These are phyloP conservation scores for Calycina herbarum DNA, from an alignment of 2,329 filamentous ascomycete genomes.

Conservation along the genomic window DNA sequence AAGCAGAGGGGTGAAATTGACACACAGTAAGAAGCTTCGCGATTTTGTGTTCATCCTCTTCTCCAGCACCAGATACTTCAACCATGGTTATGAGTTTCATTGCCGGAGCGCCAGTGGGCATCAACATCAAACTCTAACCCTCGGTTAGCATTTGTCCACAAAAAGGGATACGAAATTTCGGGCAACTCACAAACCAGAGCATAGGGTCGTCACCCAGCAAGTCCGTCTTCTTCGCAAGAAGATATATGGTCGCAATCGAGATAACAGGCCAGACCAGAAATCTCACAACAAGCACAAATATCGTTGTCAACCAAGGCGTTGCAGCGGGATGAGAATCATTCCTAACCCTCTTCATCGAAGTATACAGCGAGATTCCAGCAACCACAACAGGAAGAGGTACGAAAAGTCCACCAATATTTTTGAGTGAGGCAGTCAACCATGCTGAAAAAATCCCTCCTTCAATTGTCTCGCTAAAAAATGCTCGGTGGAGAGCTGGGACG, in stretches of 20 bases:
- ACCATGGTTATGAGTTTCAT: conserved; percentile 50
- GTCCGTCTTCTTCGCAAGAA: conserved; percentile 51
- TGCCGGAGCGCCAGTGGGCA: conserved; percentile 49
- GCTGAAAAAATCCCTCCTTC: conserved; percentile 65
- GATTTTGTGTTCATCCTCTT: conserved; percentile 45
- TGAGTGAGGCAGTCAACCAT: conserved; percentile 62
- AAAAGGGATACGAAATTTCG: background rate
- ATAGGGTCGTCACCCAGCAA: conserved; percentile 59
- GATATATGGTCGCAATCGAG: conserved; percentile 56
- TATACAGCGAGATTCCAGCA: conserved; percentile 64
- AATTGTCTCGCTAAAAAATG: conserved; percentile 59
- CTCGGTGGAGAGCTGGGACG: conserved; percentile 55
- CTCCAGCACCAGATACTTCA: conserved; percentile 44
- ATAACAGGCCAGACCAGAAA: conserved; percentile 62
- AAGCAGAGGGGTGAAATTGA: conserved; percentile 13
- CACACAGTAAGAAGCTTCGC: conserved; percentile 46
- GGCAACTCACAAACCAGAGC: conserved; percentile 58
- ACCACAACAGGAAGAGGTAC: conserved; percentile 65
- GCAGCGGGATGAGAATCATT: conserved; percentile 39
- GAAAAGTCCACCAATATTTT: conserved; percentile 64
- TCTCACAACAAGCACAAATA: conserved; percentile 53
- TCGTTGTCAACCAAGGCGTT: conserved; percentile 51
- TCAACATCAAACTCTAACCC: conserved; percentile 40
- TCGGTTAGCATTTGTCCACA: background rate
- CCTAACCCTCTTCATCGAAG: conserved; percentile 50